Percentiles rank a stretch among this genome's conserved stretches.
Conservation (phyloP, 2,329 filamentous ascomycete species). For the Trichophyton mentagrophytes region DNA sequence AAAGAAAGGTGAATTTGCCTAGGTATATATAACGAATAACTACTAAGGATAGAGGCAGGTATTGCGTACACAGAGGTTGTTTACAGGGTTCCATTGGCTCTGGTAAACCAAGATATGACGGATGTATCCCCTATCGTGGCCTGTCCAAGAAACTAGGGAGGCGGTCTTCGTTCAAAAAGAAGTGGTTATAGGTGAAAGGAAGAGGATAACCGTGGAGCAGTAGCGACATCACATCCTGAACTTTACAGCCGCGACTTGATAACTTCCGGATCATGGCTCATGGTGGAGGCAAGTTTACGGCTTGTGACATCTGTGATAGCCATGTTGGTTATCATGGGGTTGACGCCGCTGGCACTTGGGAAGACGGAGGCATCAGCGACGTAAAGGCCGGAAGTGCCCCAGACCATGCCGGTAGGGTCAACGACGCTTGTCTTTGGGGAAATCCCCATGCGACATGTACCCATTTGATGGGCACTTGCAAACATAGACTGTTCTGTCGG, state of each 20-base stretch:
- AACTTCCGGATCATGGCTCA: background rate
- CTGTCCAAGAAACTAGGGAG: too few species aligned
- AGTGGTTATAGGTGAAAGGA: too few species aligned
- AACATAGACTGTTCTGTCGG: conserved; percentile 33
- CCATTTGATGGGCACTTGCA: conserved; percentile 41
- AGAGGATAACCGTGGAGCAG: background rate
- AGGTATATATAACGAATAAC: too few species aligned
- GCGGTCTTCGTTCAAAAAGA: too few species aligned
- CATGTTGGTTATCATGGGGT: conserved; percentile 42
- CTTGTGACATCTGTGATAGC: conserved; percentile 38
- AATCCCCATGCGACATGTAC: conserved; percentile 37
- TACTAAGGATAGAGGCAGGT: too few species aligned
- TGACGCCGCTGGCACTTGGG: conserved; percentile 40
- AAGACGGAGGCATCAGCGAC: conserved; percentile 40
- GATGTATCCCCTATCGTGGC: too few species aligned
- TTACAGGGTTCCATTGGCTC: too few species aligned
- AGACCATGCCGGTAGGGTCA: conserved; percentile 34
- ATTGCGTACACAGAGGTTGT: too few species aligned
- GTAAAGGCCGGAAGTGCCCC: conserved; percentile 35
- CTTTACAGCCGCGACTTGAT: background rate
- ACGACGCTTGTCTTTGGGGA: conserved; percentile 33
- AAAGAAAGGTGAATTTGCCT: too few species aligned
- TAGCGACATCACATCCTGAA: too few species aligned
- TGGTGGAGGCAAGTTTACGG: conserved; percentile 24
- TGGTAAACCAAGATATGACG: too few species aligned